Base-by-base conservation (phyloP, 2,329 filamentous ascomycete genomes). In the Ascosphaera acerosa region DNA sequence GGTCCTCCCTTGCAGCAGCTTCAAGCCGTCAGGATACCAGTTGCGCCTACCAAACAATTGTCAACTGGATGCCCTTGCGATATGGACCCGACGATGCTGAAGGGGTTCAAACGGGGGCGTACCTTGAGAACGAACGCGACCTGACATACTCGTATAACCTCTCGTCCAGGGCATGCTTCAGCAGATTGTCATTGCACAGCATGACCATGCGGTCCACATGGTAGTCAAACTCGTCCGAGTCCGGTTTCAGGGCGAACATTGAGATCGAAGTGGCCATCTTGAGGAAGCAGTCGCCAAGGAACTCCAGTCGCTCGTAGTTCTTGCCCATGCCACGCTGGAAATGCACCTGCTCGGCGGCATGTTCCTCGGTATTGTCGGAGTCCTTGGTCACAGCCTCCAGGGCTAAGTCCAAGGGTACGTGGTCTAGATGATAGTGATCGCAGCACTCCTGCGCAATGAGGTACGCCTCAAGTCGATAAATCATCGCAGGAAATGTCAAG, bases 221-320 rank as follows among this genome's bases (percentile, higher is more conserved):
- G 41, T 77, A 87, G 34, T 77, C 70, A 30, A 72, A 89, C 44
- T 97, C 87, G 39, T 80, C 69, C 37, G 75, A 68, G 30, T 76
- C 65, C 0, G 80, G 78, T 14, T 76, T 69, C 17, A 70, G 62
- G 1, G 74, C 73, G 45, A 76, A 94, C 0, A 90, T 59, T 1
- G 81, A 71, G 32, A 97, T 81, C 0, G 82, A 84, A 0, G 84
- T 92, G 7, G 77, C 78, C 71, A 92, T 84, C 52, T 97, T 97
- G 35, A 97, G 60, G 43, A 92, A 91, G 19, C 74, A 76, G 47
- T 97, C 87, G 0, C 87, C 87, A 2, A 94, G 61, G 36, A 92
- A 90, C 44, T 97, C 87, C 0, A 94, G 61, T 9, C 87, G 67
- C 49, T 97, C 87, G 43, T 97, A 97, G 41, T 94, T 94, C 23